These are phyloP conservation scores for Termitomyces titanicus DNA, from an alignment of 768 basidiomycete species.

Conservation along the genomic window DNA sequence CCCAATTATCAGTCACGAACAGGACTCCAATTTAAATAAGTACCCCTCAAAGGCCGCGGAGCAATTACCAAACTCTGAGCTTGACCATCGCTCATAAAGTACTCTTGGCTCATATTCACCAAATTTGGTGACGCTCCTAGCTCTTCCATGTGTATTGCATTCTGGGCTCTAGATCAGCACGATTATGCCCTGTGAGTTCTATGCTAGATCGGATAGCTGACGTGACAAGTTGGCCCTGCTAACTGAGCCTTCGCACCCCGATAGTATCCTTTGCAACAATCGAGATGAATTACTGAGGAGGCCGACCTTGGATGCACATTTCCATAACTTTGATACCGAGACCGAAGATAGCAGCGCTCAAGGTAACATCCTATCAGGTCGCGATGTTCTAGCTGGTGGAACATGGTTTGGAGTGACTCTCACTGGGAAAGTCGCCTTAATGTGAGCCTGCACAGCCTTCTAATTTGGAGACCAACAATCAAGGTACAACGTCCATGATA, in stretches of 20 bases:
- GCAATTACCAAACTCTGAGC: neutral
- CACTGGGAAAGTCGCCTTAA: conserved; percentile 61
- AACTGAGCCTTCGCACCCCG: conserved; percentile 1
- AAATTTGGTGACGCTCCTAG: neutral
- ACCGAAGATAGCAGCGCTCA: conserved; percentile 21
- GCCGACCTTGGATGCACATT: conserved; percentile 62
- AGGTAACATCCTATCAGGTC: conserved; percentile 63
- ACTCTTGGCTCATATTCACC: neutral
- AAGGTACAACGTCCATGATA: conserved; percentile 30
- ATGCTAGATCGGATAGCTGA: conserved; percentile 7
- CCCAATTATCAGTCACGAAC: neutral
- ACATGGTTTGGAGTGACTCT: conserved; percentile 79
- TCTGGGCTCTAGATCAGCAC: conserved; percentile 74
- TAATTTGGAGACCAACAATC: conserved; percentile 5
- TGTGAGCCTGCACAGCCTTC: conserved; percentile 45
- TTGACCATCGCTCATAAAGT: neutral
- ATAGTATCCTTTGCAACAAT: conserved; percentile 71
- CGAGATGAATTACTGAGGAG: conserved; percentile 72
- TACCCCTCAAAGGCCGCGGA: conserved; percentile 1
- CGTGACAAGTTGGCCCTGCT: conserved; percentile 4
- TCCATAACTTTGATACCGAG: conserved; percentile 59
- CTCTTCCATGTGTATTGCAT: conserved; percentile 66
- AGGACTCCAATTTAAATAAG: neutral
- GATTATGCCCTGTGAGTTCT: conserved; percentile 73
- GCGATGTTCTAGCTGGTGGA: conserved; percentile 70